phyloP scores from a whole-genome alignment of 768 basidiomycete genomes.

The Suillus paluster region DNA sequence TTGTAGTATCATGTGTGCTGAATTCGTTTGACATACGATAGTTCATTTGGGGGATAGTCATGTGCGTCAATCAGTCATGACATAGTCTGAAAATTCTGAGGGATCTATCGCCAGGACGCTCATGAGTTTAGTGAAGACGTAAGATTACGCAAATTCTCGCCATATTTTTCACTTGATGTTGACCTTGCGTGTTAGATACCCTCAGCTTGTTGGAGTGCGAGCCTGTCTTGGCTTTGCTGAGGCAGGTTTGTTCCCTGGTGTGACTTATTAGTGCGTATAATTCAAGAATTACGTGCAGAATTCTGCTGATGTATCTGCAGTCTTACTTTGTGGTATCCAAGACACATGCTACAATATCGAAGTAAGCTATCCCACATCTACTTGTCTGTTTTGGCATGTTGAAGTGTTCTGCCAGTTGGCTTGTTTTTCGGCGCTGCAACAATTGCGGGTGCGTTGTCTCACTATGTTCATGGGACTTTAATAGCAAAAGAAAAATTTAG shows the following conservation, averaged over 20 bases:
- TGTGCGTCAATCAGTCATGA: constrained; percentile 40
- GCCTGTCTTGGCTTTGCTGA: constrained; percentile 68
- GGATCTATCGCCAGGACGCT: constrained; percentile 40
- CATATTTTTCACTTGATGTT: too few relatives aligned
- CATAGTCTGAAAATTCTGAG: neutral
- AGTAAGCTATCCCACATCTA: neutral
- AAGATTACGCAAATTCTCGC: too few relatives aligned
- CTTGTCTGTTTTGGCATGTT: neutral
- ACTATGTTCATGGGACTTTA: neutral
- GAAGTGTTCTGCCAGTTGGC: constrained; percentile 39
- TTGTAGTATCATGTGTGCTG: neutral
- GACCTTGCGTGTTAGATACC: constrained; percentile 49
- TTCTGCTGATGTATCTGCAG: constrained; percentile 28
- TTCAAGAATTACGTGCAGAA: neutral
- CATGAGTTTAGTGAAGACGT: too few relatives aligned
- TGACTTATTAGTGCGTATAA: constrained; percentile 65
- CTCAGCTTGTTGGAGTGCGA: constrained; percentile 61
- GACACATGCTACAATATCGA: constrained; percentile 61
- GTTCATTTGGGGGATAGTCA: constrained; percentile 65
- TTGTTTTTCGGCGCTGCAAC: constrained; percentile 71
- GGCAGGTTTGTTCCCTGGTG: constrained; percentile 74
- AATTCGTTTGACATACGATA: neutral
- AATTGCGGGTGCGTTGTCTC: constrained; percentile 45
- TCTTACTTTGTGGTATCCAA: constrained; percentile 71
- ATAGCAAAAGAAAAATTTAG: constrained; percentile 15